These are phyloP conservation scores for Chiua sp. DNA, from an alignment of 1,284 basidiomycete species.

Conservation along the genomic window DNA sequence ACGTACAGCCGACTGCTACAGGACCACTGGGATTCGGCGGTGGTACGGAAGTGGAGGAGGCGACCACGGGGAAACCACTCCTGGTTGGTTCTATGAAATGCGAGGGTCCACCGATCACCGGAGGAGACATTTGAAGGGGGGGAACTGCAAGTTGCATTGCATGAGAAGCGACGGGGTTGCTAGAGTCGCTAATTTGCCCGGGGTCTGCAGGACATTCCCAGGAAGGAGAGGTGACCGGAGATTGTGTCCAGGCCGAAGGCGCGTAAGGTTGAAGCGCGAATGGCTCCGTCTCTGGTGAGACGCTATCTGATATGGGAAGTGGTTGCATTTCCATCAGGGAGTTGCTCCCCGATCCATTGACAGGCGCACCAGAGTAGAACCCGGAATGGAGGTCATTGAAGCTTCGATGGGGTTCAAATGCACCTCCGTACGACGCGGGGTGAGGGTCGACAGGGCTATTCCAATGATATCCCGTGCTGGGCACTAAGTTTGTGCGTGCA, in stretches of 20 bases:
- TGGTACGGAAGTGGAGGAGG: constrained; percentile 1
- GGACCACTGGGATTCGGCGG: not conserved
- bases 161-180: not conserved
- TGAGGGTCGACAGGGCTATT: not conserved
- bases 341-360: not conserved
- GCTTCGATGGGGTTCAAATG: not conserved
- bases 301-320: constrained; percentile 6
- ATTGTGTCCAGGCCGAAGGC: not conserved
- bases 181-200: not conserved
- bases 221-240: constrained; percentile 2
- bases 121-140: not conserved
- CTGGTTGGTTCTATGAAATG: constrained; percentile 1
- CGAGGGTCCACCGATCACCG: not conserved
- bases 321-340: constrained; percentile 1
- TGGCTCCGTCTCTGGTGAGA: not conserved
- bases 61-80: not conserved
- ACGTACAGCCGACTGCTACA: constrained; percentile 20
- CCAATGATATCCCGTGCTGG: constrained; percentile 8
- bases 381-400: not conserved
- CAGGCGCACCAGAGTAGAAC: not conserved
- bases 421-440: not conserved
- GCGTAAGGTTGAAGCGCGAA: not conserved
- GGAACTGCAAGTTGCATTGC: not conserved
- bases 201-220: constrained; percentile 10
- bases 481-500: not conserved